Evolutionary conservation across 768 basidiomycete genomes (phyloP).

Genomic region (Pilatotrama ljubarskyi): DNA sequence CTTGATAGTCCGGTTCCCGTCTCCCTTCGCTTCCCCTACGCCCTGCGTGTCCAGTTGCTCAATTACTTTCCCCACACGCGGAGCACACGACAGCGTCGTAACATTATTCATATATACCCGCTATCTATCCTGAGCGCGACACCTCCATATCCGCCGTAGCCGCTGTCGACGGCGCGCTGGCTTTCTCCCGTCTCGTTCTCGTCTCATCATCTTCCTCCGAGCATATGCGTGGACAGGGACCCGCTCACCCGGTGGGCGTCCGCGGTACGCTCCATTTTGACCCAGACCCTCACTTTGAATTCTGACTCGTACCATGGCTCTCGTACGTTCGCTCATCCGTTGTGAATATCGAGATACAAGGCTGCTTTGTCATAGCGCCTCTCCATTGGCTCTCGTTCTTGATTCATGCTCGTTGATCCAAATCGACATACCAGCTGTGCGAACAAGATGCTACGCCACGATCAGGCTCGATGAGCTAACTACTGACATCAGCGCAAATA

Average conservation of each 20-base stretch:
- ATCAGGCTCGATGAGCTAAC: too few species aligned
- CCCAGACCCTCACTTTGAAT: not conserved
- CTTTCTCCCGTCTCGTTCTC: not conserved
- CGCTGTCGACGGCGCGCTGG: not conserved
- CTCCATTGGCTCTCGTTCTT: not conserved
- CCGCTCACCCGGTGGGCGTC: constrained; percentile 1
- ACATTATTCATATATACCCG: constrained; percentile 12
- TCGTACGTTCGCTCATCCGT: not conserved
- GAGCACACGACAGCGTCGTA: constrained; percentile 19
- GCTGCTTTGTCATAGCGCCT: not conserved
- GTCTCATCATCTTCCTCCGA: not conserved
- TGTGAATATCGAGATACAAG: not conserved
- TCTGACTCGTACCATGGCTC: not conserved
- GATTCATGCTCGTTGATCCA: not conserved
- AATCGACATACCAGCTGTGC: not conserved
- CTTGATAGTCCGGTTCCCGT: not conserved
- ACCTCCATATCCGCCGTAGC: constrained; percentile 2
- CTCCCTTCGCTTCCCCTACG: not conserved
- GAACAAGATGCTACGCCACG: too few species aligned
- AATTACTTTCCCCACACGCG: not conserved
- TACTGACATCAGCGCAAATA: too few species aligned
- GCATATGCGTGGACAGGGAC: constrained; percentile 7
- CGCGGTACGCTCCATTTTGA: not conserved
- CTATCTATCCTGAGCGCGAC: constrained; percentile 10
- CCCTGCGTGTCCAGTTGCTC: not conserved